Evolutionary conservation across 2,329 filamentous ascomycete species (phyloP).

Genomic region (Aspergillus sp.): DNA sequence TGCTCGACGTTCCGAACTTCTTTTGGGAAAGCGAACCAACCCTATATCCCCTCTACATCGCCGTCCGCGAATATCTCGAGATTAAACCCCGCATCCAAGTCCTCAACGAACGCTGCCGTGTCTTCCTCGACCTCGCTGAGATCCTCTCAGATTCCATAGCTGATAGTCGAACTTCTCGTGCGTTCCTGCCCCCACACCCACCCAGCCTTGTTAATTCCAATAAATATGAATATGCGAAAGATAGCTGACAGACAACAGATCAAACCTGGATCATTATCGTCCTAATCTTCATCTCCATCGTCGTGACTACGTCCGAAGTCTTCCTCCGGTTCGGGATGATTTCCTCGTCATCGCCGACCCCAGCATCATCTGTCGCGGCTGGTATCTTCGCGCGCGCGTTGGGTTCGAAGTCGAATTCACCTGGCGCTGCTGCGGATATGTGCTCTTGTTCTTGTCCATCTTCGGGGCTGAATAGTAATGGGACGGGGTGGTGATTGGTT

Average conservation of each 20-base stretch:
- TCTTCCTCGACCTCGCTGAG: conserved; percentile 92
- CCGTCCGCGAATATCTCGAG: conserved; percentile 93
- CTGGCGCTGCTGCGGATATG: not conserved
- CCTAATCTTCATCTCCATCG: conserved; percentile 81
- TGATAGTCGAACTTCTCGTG: conserved; percentile 84
- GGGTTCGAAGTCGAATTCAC: not conserved
- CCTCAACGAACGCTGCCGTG: conserved; percentile 90
- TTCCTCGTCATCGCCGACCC: conserved; percentile 10
- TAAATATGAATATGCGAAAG: not conserved
- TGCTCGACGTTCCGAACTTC: conserved; percentile 92
- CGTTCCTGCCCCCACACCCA: conserved; percentile 8
- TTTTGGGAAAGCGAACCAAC: conserved; percentile 98
- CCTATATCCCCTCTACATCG: conserved; percentile 84
- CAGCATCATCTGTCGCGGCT: conserved; percentile 8
- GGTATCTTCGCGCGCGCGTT: conserved; percentile 10
- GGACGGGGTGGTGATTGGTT: not conserved
- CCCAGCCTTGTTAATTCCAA: too few species aligned
- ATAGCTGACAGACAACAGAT: conserved; percentile 24
- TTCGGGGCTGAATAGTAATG: not conserved
- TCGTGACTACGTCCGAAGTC: conserved; percentile 86
- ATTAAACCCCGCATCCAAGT: conserved; percentile 95
- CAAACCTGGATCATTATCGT: conserved; percentile 99
- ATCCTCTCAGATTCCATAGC: conserved; percentile 88
- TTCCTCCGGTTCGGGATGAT: conserved; percentile 75
- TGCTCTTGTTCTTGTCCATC: not conserved